Conservation (phyloP, 192 early-diverging fungal genomes). For the Mortierella antarctica region DNA sequence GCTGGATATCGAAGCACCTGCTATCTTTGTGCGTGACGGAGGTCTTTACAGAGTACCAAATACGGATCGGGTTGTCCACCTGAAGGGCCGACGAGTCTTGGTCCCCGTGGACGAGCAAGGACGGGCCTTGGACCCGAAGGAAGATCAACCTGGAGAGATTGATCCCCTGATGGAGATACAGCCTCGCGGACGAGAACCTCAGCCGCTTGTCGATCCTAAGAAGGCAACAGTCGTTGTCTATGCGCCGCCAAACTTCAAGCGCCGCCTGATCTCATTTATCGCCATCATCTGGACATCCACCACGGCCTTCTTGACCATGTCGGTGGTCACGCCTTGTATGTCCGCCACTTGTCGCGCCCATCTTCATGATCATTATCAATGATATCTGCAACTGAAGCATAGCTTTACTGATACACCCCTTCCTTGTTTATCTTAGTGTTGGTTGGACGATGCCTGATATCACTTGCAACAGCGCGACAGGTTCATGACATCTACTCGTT, state of each 20-base stretch:
- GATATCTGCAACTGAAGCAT: not conserved
- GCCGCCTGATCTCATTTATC: constrained; percentile 65
- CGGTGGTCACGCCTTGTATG: constrained; percentile 60
- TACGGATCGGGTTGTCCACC: constrained; percentile 83
- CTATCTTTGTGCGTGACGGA: constrained; percentile 71
- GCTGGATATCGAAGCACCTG: constrained; percentile 50
- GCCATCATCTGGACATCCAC: constrained; percentile 67
- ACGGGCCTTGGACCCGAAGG: constrained; percentile 63
- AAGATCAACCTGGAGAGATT: constrained; percentile 71
- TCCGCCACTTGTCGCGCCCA: constrained; percentile 12
- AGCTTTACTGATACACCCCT: constrained; percentile 2
- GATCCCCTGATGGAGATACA: constrained; percentile 54
- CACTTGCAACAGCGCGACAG: constrained; percentile 58
- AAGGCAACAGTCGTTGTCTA: constrained; percentile 84
- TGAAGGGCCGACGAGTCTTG: constrained; percentile 83
- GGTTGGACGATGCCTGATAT: constrained; percentile 65
- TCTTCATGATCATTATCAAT: not conserved
- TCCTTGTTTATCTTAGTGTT: constrained; percentile 60
- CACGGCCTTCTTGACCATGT: constrained; percentile 58
- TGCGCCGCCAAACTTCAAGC: constrained; percentile 77
- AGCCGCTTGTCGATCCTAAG: constrained; percentile 62
- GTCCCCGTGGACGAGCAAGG: constrained; percentile 77
- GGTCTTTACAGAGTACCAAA: constrained; percentile 86
- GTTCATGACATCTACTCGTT: constrained; percentile 86
- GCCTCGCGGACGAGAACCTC: constrained; percentile 27